Evolutionary conservation across 2,329 filamentous ascomycete species (phyloP), one percentile per base, ranked within the genome.

Genomic region (Botrytis galanthina): DNA sequence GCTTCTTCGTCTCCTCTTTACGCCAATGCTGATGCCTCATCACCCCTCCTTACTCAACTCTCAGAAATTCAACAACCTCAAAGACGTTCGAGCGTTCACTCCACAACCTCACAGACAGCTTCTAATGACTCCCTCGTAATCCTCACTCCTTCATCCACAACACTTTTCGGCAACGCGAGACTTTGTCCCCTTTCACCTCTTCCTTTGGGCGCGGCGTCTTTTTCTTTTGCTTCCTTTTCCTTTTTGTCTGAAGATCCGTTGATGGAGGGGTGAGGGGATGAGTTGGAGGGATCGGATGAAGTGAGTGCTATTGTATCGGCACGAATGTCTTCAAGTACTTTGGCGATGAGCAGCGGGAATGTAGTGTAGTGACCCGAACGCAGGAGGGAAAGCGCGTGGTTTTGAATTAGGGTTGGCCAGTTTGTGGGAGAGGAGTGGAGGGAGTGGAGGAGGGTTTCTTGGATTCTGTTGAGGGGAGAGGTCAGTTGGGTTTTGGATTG

Each of bases 141-240:
- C 76, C 85, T 85, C n/a, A 91, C 82, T 7, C 89, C 88, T 76
- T 92, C 88, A 39, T 90, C 87, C 22, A 91, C 82, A n/a, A 90
- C 88, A 3, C 83, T 79, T 72, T 86, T 84, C 20, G 90, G 89
- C 60, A 92, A 81, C 46, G 89, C 89, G 22, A 91, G 84, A 76
- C 81, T 84, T 29, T 64, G 69, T 7, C 77, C 77, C 12, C 63
- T 71, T 42, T 79, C 72, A 37, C 79, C 75, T 69, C 74, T 73
- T 29, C 77, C 77, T 37, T 67, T 74, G 12, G 35, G 32, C 14
- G 46, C 14, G 46, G 16, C n/a, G 7, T 68, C 66, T 57, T 72
- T 66, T 20, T 54, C 73, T 26, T 48, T 51, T 9, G n/a, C 44
- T n/a, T 60, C 57, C 51, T 74, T 63, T 10, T 46, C 51, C 42